phyloP scores from a whole-genome alignment of 768 basidiomycete species.

The Cystofilobasidium capitatum region DNA sequence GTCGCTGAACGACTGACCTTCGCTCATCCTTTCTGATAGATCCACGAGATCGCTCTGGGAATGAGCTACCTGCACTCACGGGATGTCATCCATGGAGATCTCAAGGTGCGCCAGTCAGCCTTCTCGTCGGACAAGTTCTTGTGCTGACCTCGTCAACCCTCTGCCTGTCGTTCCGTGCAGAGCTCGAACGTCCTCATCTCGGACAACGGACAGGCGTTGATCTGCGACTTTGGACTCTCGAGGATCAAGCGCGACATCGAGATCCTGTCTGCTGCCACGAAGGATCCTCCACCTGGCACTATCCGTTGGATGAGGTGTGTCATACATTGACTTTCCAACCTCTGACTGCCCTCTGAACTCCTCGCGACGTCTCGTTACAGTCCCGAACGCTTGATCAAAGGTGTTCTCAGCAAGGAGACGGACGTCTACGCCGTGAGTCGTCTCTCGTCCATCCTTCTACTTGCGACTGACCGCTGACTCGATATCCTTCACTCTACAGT shows the following conservation, averaged over 20 bases:
- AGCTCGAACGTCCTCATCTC: conserved; percentile 69
- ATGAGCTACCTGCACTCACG: conserved; percentile 68
- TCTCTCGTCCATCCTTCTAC: too few species aligned
- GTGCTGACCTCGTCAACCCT: conserved; percentile 1
- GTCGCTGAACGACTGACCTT: not conserved
- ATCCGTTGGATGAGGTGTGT: conserved; percentile 50
- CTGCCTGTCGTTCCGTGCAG: conserved; percentile 35
- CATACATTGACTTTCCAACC: too few species aligned
- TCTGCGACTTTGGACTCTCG: conserved; percentile 75
- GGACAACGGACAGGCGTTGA: conserved; percentile 55
- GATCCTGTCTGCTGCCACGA: conserved; percentile 49
- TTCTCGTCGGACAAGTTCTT: not conserved
- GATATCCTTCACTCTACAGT: too few species aligned
- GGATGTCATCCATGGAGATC: conserved; percentile 66
- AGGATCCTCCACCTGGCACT: conserved; percentile 48
- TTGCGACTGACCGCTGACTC: too few species aligned
- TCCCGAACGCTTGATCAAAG: conserved; percentile 17
- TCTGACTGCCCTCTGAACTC: not conserved
- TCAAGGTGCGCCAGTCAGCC: conserved; percentile 49
- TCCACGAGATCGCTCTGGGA: conserved; percentile 66
- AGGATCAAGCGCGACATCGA: conserved; percentile 66
- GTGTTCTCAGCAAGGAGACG: conserved; percentile 47
- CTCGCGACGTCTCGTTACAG: not conserved
- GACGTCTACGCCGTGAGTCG: conserved; percentile 71
- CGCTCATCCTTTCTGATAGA: conserved; percentile 29